Base-by-base conservation (phyloP, 2,329 filamentous ascomycete species). In the Pseudocercospora musae region DNA sequence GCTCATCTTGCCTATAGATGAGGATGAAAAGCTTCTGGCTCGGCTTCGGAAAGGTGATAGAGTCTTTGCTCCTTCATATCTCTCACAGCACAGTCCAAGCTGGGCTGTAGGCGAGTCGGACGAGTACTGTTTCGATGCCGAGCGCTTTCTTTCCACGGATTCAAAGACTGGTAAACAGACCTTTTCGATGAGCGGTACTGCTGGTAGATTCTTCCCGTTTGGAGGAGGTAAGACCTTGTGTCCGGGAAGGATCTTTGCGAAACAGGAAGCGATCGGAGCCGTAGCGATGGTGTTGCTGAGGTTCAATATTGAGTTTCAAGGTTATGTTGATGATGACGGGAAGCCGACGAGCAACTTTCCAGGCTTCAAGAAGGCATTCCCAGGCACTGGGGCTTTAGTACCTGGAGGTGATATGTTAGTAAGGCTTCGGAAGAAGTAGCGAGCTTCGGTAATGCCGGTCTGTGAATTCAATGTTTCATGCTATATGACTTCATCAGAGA, bases 191-290 rank as follows among this genome's bases (percentile, higher is more conserved):
- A 62, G n/a, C n/a, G 68, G 69, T 4, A 68, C 69, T 7, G 64
- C 60, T 2, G 73, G 71, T 5, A 71, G 71, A 42, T 71, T 73
- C 61, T 72, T 73, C 25, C 73, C 73, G 1, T 74, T 74, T 48
- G 73, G 73, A 18, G 73, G 71, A 18, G 71, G 70, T 7, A 66
- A 64, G 48, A 71, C 69, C 0, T 69, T 71, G 10, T 72, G 71
- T 64, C 68, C 69, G 4, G 70, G 68, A 8, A 63, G 69, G 10
- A 65, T 68, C 10, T 73, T 72, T 55, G 71, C 71, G 5, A 73
- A 72, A 62, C 71, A 73, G 55, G 70, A 72, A 62, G 69, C 62
- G 9, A 57, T 73, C 11, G 67, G 66, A 11, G 69, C 68, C 13
- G 21, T 72, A 42, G 71, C 71, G 1, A 69, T 70, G 66, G 52